phyloP scores from a whole-genome alignment of 2,329 filamentous ascomycete species.

The Trichoderma semiorbis region DNA sequence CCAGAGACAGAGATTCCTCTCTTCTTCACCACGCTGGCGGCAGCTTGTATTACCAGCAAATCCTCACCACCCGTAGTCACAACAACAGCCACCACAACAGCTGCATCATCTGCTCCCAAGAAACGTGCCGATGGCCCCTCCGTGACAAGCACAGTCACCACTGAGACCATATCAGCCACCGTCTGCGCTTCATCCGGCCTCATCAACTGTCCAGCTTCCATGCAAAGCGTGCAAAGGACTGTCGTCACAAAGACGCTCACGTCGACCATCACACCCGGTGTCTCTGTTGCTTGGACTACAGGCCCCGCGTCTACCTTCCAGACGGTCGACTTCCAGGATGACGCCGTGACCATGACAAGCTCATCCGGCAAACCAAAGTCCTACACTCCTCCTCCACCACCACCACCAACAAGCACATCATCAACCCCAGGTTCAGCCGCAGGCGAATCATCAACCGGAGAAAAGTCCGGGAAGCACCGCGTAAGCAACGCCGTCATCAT shows the following conservation, averaged over 20 bases:
- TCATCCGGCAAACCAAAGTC: conserved; percentile 42
- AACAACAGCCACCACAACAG: conserved; percentile 14
- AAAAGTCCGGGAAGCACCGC: conserved; percentile 23
- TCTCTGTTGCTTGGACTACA: conserved; percentile 24
- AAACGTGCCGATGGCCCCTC: conserved; percentile 30
- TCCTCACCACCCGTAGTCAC: conserved; percentile 18
- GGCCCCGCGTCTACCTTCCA: conserved; percentile 28
- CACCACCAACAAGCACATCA: neutral
- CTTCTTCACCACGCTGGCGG: conserved; percentile 49
- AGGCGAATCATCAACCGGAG: neutral
- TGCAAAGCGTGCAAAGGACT: conserved; percentile 43
- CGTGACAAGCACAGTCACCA: conserved; percentile 39
- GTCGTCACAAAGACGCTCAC: conserved; percentile 39
- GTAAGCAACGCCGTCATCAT: conserved; percentile 45
- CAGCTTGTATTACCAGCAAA: conserved; percentile 36
- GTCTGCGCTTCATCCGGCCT: conserved; percentile 41
- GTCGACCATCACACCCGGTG: conserved; percentile 39
- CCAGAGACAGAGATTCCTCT: conserved; percentile 46
- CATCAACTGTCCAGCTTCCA: conserved; percentile 48
- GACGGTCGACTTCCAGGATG: conserved; percentile 41
- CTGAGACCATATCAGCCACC: conserved; percentile 42
- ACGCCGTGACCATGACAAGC: conserved; percentile 25
- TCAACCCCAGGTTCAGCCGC: neutral
- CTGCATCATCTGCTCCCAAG: conserved; percentile 19
- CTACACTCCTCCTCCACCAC: conserved; percentile 36